Percentiles rank a stretch among this genome's conserved stretches.
Evolutionary conservation across 768 basidiomycete genomes (phyloP).

Genomic region (Mycena haematopus): DNA sequence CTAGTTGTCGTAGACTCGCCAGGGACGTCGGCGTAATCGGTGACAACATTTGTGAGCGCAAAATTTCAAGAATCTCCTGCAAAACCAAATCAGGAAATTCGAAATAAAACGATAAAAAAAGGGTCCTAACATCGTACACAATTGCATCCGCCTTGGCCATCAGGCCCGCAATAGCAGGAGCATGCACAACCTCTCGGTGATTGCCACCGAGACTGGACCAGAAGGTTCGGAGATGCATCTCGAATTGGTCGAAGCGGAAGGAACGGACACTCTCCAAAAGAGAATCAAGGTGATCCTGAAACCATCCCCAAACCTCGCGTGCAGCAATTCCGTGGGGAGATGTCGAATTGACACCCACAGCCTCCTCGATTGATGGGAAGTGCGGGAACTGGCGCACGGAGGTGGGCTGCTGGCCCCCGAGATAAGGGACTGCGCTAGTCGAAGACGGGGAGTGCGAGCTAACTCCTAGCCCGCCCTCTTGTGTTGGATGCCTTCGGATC

Average conservation of each 20-base stretch:
- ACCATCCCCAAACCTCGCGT: conserved; percentile 90
- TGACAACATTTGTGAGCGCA: conserved; percentile 85
- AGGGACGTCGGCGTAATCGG: conserved; percentile 73
- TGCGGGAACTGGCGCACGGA: conserved; percentile 80
- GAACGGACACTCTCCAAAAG: conserved; percentile 78
- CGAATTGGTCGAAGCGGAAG: conserved; percentile 89
- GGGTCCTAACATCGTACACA: conserved; percentile 78
- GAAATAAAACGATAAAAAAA: background rate
- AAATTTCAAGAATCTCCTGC: conserved; percentile 86
- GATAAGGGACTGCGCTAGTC: conserved; percentile 51
- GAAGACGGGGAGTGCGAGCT: conserved; percentile 65
- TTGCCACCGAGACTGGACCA: conserved; percentile 78
- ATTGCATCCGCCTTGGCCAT: conserved; percentile 92
- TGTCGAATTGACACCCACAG: conserved; percentile 75
- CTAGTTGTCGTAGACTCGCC: conserved; percentile 77
- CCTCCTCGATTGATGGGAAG: conserved; percentile 89
- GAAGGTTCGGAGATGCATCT: conserved; percentile 84
- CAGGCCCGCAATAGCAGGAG: conserved; percentile 84
- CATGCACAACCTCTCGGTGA: conserved; percentile 89
- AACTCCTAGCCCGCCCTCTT: conserved; percentile 60
- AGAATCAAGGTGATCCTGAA: conserved; percentile 88
- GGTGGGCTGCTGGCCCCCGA: conserved; percentile 55
- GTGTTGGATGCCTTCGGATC: conserved; percentile 75
- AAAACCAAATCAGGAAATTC: conserved; percentile 30
- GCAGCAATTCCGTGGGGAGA: conserved; percentile 80